Percentiles rank a stretch among this genome's conserved stretches.
phyloP scores from a whole-genome alignment of 2,329 filamentous ascomycete species.

The Emmonsia crescens region DNA sequence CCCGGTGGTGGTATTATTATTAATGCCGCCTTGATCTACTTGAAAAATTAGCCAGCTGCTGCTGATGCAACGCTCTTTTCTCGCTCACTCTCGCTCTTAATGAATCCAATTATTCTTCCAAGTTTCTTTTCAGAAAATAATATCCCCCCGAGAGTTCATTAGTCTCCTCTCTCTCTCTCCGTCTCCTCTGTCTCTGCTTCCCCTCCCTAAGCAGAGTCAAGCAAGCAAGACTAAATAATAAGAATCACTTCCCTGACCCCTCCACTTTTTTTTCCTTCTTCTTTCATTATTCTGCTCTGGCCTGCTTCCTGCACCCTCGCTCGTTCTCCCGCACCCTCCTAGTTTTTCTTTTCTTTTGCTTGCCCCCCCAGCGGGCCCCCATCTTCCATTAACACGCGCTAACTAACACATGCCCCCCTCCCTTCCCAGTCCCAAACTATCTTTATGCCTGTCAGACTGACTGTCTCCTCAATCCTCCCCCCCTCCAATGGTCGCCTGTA shows the following conservation, averaged over 20 bases:
- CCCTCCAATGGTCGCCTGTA: background rate
- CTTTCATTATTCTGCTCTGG: background rate
- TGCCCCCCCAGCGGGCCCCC: background rate
- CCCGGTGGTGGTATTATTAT: background rate
- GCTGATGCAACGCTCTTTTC: background rate
- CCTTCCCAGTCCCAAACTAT: background rate
- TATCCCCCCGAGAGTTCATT: background rate
- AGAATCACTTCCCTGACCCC: background rate
- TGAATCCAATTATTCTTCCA: background rate
- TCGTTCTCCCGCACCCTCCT: background rate
- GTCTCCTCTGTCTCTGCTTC: background rate
- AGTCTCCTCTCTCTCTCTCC: background rate
- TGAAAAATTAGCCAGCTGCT: background rate
- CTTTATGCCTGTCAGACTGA: background rate
- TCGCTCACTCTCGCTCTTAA: background rate
- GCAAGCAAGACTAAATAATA: constrained; percentile 6
- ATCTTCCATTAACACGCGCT: background rate
- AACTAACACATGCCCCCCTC: background rate
- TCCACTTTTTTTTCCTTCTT: background rate
- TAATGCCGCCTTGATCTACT: background rate
- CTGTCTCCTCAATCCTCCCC: background rate
- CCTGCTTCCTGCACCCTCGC: background rate
- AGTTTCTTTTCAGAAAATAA: background rate
- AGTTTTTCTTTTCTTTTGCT: background rate
- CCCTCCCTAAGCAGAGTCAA: background rate